phyloP scores from a whole-genome alignment of 805 yeast species.

The Candida germanica region DNA sequence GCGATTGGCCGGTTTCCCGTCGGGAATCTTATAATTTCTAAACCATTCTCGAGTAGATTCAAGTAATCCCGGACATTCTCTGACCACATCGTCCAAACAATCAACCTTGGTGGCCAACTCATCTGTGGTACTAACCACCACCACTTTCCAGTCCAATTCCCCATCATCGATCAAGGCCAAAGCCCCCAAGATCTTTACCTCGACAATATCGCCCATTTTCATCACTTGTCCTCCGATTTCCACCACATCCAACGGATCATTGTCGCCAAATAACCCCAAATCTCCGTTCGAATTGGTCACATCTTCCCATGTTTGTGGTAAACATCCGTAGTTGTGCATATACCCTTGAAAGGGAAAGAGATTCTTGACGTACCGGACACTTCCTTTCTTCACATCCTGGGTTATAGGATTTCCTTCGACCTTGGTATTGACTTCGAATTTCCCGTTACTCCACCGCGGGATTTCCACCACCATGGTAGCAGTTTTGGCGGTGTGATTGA shows the following conservation, averaged over 20 bases:
- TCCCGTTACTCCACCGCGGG: slow-evolving; percentile 76
- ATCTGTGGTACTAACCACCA: slow-evolving; percentile 79
- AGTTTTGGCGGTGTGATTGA: slow-evolving; percentile 35
- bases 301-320: slow-evolving; percentile 97
- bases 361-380: slow-evolving; percentile 72
- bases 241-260: slow-evolving; percentile 61
- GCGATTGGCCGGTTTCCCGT: slow-evolving; percentile 94
- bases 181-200: slow-evolving; percentile 90
- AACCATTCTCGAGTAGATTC: slow-evolving; percentile 98
- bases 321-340: slow-evolving; percentile 83
- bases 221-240: slow-evolving; percentile 78
- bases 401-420: slow-evolving; percentile 67
- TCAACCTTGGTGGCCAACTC: slow-evolving; percentile 83
- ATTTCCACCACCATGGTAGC: slow-evolving; percentile 48
- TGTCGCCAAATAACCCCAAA: slow-evolving; percentile 42
- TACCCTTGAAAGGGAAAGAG: slow-evolving; percentile 82
- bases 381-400: slow-evolving; percentile 76
- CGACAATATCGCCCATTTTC: slow-evolving; percentile 70
- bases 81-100: slow-evolving; percentile 89
- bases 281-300: slow-evolving; percentile 55
- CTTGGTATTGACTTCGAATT: slow-evolving; percentile 68
- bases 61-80: slow-evolving; percentile 85
- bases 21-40: slow-evolving; percentile 96
- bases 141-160: slow-evolving; percentile 88
- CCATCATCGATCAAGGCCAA: slow-evolving; percentile 94